Evolutionary conservation across 164 flowering plant species (phyloP).

Genomic region (Chimonanthus salicifolius): DNA sequence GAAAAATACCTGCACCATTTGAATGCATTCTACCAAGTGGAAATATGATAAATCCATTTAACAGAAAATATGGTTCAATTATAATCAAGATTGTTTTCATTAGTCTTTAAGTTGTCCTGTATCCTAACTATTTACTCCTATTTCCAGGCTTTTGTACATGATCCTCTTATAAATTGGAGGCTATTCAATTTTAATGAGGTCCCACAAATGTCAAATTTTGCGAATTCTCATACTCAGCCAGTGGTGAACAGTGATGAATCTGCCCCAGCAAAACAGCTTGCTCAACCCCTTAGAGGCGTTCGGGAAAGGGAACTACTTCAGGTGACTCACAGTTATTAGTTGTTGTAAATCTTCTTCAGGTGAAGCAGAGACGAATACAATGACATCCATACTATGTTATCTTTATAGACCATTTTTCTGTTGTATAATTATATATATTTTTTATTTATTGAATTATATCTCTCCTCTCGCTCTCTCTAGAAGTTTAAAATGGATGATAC

Average conservation of each 20-base stretch:
- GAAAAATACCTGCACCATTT: no score
- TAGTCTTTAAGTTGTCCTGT: not conserved
- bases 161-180: slow-evolving; percentile 98
- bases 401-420: no score
- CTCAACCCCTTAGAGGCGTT: slow-evolving; percentile 82
- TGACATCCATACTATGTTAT: no score
- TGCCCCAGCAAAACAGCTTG: slow-evolving; percentile 49
- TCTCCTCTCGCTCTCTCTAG: no score
- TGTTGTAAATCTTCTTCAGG: not conserved
- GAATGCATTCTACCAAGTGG: no score
- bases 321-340: slow-evolving; percentile 32
- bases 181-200: slow-evolving; percentile 95
- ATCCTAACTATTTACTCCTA: slow-evolving; percentile 8
- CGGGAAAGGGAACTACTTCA: slow-evolving; percentile 93
- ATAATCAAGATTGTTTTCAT: not conserved
- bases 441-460: no score
- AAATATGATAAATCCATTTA: no score
- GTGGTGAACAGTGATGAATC: slow-evolving; percentile 73
- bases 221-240: slow-evolving; percentile 49
- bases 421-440: no score
- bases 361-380: no score
- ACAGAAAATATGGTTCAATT: no score
- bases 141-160: slow-evolving; percentile 96
- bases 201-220: slow-evolving; percentile 66
- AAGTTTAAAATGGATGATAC: not conserved